Evolutionary conservation across 2,329 filamentous ascomycete species (phyloP), one percentile per base, ranked within the genome.

Genomic region (Balansia obtecta): DNA sequence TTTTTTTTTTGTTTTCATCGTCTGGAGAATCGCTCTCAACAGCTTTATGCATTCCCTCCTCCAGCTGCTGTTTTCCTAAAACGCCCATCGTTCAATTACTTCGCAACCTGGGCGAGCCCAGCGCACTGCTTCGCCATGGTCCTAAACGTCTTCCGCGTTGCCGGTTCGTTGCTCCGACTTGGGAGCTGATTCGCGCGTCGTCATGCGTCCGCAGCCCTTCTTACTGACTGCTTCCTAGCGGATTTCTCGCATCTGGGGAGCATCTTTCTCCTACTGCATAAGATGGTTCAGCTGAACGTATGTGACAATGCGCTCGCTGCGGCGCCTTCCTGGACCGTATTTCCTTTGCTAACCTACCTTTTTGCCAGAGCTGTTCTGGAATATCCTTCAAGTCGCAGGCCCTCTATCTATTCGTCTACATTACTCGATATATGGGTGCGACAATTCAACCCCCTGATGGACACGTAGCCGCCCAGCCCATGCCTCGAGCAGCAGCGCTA

Each of bases 371-470:
- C 75, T 95, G 90, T 67, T 85, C 91, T 41, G 93, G 93, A 60
- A 91, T 98, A 69, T 98, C 93, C 15, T 97, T 98, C 79, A 98
- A 98, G 69, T 96, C 91, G 54, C 93, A 98, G 77, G 88, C 84
- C 47, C 79, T 98, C 51, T 98, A 98, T 71, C 75, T 97, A 58
- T 73, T 95, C 43, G 93, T 98, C 61, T 98, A 98, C 69, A 66
- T 94, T 42, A 95, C 90, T 55, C 82, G 93, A 64, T 98, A 98
- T 69, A 79, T 98, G 55, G 85, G 85, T 88, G 72, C 50, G 60
- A n/a, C 30, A 8, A 27, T 7, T 2, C n/a, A 34, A 27, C 22
- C 20, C 42, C 32, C 37, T 27, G n/a, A 27, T 22, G 12, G 42
- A 43, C 32, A 5, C 32, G 9, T 34, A 13, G 12, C n/a, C 15